Conservation (phyloP, 441 rosid species). For the Dalechampia spathulata region DNA sequence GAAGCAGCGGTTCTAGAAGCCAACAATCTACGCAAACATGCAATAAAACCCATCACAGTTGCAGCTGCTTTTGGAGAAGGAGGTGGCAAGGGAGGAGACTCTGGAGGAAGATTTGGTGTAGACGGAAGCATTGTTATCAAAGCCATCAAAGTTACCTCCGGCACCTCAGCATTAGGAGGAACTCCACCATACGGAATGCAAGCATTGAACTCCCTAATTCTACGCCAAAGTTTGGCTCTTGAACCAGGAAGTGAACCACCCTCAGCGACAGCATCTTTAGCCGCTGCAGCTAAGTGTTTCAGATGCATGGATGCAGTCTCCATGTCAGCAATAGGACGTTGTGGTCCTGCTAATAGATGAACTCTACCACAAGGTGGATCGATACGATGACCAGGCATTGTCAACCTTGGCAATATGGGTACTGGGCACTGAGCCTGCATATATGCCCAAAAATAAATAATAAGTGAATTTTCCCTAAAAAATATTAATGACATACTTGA, state of each 20-base stretch:
- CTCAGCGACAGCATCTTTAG: constrained; percentile 99
- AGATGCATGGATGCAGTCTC: constrained; percentile 80
- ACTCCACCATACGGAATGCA: constrained; percentile 88
- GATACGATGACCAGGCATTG: constrained; percentile 99
- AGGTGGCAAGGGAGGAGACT: constrained; percentile 90
- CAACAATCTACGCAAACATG: constrained; percentile 93
- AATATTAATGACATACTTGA: constrained; percentile 7
- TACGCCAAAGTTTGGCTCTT: constrained; percentile 97
- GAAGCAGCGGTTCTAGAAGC: constrained; percentile 94
- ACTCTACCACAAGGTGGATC: constrained; percentile 99
- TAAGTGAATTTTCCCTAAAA: constrained; percentile 4
- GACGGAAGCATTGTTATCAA: constrained; percentile 98
- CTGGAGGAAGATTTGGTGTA: constrained; percentile 87
- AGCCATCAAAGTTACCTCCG: constrained; percentile 98
- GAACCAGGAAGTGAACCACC: constrained; percentile 97
- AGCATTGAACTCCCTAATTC: constrained; percentile 99
- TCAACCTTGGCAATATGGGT: constrained; percentile 90
- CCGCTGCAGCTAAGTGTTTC: constrained; percentile 95
- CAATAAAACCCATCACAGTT: constrained; percentile 93
- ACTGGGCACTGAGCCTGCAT: constrained; percentile 81
- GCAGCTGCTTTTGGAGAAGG: constrained; percentile 99
- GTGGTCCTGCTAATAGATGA: constrained; percentile 46
- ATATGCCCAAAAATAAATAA: constrained; percentile 18
- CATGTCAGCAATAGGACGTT: constrained; percentile 49
- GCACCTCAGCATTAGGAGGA: constrained; percentile 77